Conservation (phyloP, 177 flowering plant species). For the Vitis hybrid region DNA sequence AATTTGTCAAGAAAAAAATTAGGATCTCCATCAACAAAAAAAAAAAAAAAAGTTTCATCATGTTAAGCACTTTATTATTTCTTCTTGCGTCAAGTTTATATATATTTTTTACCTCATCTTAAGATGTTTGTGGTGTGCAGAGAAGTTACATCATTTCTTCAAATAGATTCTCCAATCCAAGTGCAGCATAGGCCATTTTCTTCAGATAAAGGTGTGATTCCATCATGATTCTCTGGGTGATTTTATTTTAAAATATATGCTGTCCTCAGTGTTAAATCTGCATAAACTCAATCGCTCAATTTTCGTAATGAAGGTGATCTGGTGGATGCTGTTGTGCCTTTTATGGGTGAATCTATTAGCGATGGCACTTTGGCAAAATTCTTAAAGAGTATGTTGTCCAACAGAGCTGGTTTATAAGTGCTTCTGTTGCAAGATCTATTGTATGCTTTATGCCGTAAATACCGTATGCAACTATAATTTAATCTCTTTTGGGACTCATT, state of each 20-base stretch:
- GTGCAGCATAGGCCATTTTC: slow-evolving; percentile 51
- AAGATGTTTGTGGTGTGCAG: no score
- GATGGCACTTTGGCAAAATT: slow-evolving; percentile 93
- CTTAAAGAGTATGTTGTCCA: slow-evolving; percentile 69
- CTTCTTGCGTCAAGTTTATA: no score
- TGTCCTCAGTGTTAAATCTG: background rate
- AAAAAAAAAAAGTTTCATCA: no score
- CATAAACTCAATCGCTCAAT: background rate
- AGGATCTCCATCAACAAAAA: no score
- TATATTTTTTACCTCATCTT: no score
- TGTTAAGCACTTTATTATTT: no score
- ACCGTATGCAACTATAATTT: no score
- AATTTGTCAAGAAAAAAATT: no score
- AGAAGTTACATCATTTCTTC: slow-evolving; percentile 8
- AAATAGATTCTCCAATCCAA: slow-evolving; percentile 20
- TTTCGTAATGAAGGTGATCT: slow-evolving; percentile 54
- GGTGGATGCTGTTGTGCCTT: slow-evolving; percentile 94
- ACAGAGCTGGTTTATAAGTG: no score
- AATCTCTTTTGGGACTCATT: no score
- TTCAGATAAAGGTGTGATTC: slow-evolving; percentile 51
- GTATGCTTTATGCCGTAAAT: no score
- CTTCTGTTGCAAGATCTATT: no score
- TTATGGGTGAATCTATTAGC: slow-evolving; percentile 91
- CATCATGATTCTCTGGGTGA: background rate
- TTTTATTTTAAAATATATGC: background rate